Percentiles rank a stretch among this genome's conserved stretches.
These are phyloP conservation scores for Brassica cretica DNA, from an alignment of 345 rosid genomes.

Conservation along the genomic window DNA sequence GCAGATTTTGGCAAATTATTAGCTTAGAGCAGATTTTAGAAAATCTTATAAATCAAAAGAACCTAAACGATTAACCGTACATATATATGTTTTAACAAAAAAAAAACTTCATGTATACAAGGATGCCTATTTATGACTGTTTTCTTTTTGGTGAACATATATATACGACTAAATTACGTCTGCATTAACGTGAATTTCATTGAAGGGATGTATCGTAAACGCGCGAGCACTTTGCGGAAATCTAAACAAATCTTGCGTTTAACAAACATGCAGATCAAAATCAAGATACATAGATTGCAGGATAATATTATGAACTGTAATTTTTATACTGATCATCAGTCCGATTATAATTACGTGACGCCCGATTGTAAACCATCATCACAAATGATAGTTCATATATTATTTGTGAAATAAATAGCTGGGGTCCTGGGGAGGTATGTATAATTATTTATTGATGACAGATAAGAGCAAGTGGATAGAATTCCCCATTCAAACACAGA, in stretches of 20 bases:
- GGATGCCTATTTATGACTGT: background rate
- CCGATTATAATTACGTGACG: background rate
- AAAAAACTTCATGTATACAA: background rate
- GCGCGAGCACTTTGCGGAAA: background rate
- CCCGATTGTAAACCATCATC: background rate
- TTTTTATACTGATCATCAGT: background rate
- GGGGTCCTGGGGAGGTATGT: background rate
- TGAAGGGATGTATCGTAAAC: background rate
- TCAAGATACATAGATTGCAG: conserved; percentile 7
- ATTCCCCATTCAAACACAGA: conserved; percentile 8
- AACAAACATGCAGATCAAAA: background rate
- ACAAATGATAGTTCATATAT: background rate
- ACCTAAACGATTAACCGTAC: background rate
- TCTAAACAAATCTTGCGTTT: background rate
- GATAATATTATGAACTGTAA: background rate
- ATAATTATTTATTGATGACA: background rate
- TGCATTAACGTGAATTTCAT: background rate
- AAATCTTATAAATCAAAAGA: background rate
- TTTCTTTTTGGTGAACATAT: no score
- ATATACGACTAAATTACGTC: background rate
- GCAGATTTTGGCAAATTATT: background rate
- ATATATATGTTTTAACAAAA: no score
- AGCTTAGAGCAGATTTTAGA: background rate
- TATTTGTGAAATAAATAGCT: background rate
- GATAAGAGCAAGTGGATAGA: conserved; percentile 13